Evolutionary conservation across 2,329 filamentous ascomycete genomes (phyloP).

Genomic region (Nothomitra cinnamomea): DNA sequence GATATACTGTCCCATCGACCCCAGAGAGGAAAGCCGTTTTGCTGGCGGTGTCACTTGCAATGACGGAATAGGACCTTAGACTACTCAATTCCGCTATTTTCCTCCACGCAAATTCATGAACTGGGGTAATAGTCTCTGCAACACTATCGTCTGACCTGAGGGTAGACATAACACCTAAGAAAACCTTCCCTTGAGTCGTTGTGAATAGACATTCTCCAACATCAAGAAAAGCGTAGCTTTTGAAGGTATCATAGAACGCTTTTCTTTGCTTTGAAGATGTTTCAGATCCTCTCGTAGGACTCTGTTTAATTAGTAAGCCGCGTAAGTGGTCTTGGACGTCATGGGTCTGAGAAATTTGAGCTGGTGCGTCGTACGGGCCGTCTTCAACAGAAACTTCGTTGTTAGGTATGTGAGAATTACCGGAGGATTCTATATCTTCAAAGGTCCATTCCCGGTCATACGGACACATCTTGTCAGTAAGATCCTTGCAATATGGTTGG

Average conservation of each 20-base stretch:
- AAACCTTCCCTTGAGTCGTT: conserved; percentile 38
- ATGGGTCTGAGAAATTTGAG: background rate
- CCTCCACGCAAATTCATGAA: conserved; percentile 11
- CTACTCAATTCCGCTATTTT: conserved; percentile 20
- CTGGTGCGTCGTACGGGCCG: too few species aligned
- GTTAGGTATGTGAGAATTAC: background rate
- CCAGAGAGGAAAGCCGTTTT: conserved; percentile 29
- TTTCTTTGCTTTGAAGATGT: background rate
- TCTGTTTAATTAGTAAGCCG: too few species aligned
- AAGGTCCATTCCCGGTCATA: background rate
- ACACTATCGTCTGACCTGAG: too few species aligned
- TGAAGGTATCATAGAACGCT: conserved; percentile 27
- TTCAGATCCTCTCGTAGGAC: background rate
- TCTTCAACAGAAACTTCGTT: background rate
- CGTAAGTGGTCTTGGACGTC: too few species aligned
- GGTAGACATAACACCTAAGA: conserved; percentile 22
- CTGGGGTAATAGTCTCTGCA: background rate
- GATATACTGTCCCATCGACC: conserved; percentile 25
- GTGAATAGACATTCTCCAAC: conserved; percentile 38
- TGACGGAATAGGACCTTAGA: conserved; percentile 31
- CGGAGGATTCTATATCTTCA: background rate
- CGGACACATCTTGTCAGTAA: background rate
- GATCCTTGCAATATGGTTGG: background rate
- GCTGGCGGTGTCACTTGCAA: conserved; percentile 21
- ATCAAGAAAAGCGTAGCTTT: conserved; percentile 46